phyloP scores from a whole-genome alignment of 805 yeast species.

The Saturnispora hagleri region DNA sequence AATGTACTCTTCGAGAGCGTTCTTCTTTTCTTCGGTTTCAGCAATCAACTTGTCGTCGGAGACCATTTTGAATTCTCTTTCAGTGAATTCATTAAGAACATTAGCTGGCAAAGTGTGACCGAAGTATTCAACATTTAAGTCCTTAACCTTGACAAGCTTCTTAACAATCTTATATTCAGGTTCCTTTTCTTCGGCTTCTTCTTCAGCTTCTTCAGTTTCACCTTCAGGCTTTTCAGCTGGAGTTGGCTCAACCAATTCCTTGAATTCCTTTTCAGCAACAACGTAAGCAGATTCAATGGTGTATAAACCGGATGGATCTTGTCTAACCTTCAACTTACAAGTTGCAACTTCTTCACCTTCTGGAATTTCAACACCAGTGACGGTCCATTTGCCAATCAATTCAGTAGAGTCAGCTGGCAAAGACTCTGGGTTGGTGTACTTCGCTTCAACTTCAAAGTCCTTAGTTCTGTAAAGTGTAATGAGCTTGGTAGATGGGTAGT shows the following conservation, averaged over 20 bases:
- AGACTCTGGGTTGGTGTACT: conserved; percentile 65
- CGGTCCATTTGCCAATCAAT: conserved; percentile 72
- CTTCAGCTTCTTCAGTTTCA: conserved; percentile 25
- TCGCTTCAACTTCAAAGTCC: conserved; percentile 81
- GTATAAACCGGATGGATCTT: conserved; percentile 94
- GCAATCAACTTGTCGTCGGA: conserved; percentile 93
- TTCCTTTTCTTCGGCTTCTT: conserved; percentile 49
- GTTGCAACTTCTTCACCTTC: conserved; percentile 73
- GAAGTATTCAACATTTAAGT: conserved; percentile 49
- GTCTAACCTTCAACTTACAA: conserved; percentile 89
- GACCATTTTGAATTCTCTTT: conserved; percentile 75
- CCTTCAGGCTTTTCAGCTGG: conserved; percentile 37
- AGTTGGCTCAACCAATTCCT: conserved; percentile 72
- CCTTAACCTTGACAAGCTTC: conserved; percentile 88
- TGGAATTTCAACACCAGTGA: conserved; percentile 74
- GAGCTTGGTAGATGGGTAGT: conserved; percentile 91
- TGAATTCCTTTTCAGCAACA: conserved; percentile 80
- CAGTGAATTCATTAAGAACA: conserved; percentile 53
- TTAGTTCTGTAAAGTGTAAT: conserved; percentile 87
- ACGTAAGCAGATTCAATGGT: conserved; percentile 91
- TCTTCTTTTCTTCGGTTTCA: conserved; percentile 98
- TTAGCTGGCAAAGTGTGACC: conserved; percentile 54
- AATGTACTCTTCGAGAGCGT: conserved; percentile 96
- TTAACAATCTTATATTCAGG: conserved; percentile 85
- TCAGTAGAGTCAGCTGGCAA: conserved; percentile 64